phyloP scores from a whole-genome alignment of 305 asterid species.

The Fraxinus sp. region DNA sequence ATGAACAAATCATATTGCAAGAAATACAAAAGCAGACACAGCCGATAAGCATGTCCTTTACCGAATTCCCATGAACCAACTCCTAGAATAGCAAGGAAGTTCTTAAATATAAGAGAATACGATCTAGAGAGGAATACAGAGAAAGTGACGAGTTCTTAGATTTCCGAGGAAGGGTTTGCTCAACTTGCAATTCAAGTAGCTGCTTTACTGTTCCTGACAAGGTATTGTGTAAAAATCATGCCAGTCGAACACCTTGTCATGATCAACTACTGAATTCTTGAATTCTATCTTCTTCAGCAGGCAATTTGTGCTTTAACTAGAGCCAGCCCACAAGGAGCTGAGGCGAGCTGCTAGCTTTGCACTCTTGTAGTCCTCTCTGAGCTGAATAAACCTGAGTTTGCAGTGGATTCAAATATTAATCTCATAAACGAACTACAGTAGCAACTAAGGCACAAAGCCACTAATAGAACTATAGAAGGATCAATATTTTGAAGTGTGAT shows the following conservation, averaged over 20 bases:
- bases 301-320: constrained; percentile 31
- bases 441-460: neutral
- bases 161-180: neutral
- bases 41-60: neutral
- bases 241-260: neutral
- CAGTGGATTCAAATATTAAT: constrained; percentile 21
- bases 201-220: neutral
- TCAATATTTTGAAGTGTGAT: neutral
- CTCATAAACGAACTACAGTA: neutral
- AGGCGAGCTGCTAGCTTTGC: constrained; percentile 89
- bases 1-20: neutral
- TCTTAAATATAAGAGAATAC: neutral
- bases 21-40: neutral
- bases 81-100: neutral
- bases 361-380: constrained; percentile 96
- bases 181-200: neutral
- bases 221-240: neutral
- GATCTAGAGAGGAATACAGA: neutral
- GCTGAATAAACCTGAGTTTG: constrained; percentile 85
- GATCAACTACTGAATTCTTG: neutral
- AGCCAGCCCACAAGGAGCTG: constrained; percentile 64
- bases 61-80: neutral
- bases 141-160: neutral
- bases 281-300: neutral
- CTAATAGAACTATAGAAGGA: neutral